phyloP scores from a whole-genome alignment of 345 rosid genomes.

The Citrus sp. region DNA sequence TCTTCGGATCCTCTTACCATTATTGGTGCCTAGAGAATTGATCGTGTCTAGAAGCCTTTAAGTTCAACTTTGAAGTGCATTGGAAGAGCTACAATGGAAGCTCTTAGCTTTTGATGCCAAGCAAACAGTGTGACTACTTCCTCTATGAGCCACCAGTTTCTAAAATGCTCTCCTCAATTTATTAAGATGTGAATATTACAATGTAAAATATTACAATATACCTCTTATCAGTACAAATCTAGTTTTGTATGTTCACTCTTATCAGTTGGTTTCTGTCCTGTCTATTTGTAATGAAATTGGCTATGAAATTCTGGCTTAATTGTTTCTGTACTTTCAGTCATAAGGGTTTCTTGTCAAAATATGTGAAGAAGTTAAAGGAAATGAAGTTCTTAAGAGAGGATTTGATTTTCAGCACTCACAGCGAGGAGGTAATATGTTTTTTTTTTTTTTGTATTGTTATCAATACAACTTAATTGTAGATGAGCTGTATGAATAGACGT shows the following conservation, averaged over 20 bases:
- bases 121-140: neutral
- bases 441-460: neutral
- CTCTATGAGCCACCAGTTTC: neutral
- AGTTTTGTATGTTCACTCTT: neutral
- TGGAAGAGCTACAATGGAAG: neutral
- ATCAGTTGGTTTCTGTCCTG: neutral
- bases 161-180: neutral
- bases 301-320: slow-evolving; percentile 9
- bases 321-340: slow-evolving; percentile 51
- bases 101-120: too few relatives aligned
- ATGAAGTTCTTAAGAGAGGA: slow-evolving; percentile 78
- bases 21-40: neutral
- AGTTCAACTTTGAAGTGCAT: neutral
- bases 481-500: neutral
- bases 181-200: neutral
- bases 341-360: slow-evolving; percentile 75
- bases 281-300: slow-evolving; percentile 1
- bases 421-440: slow-evolving; percentile 67
- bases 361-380: slow-evolving; percentile 69
- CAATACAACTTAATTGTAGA: neutral
- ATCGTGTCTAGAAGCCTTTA: neutral
- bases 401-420: slow-evolving; percentile 74
- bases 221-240: neutral
- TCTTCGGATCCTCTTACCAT: neutral
- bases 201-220: too few relatives aligned